These are phyloP conservation scores for Neurospora pannonica DNA, from an alignment of 495 filamentous ascomycete species.

Conservation along the genomic window DNA sequence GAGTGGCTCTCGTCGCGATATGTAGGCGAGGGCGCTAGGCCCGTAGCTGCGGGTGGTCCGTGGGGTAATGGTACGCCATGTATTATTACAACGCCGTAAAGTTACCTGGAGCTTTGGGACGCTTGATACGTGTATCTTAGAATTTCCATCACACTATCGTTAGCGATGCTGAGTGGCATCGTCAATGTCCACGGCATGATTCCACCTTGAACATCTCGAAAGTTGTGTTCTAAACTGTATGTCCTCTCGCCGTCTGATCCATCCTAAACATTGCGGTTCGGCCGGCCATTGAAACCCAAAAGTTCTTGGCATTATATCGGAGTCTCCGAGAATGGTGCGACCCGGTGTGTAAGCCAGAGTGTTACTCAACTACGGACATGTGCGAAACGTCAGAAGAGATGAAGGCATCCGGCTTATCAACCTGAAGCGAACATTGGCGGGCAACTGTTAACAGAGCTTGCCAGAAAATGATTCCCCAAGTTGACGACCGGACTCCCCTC, in stretches of 20 bases:
- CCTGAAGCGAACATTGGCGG: background rate
- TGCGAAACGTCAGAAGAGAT: background rate
- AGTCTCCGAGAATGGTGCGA: background rate
- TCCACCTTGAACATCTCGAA: background rate
- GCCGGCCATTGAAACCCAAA: background rate
- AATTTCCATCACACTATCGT: background rate
- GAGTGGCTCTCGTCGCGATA: background rate
- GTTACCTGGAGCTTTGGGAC: too few relatives aligned
- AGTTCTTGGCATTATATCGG: background rate
- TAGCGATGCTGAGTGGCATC: background rate
- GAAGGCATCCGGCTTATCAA: background rate
- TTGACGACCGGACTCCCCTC: background rate
- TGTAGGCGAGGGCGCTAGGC: background rate
- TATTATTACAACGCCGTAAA: too few relatives aligned
- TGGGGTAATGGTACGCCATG: background rate
- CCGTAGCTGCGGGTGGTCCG: background rate
- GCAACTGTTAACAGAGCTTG: background rate
- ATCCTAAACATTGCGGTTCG: background rate
- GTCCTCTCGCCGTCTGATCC: background rate
- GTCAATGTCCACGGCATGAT: background rate
- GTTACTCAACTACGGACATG: background rate
- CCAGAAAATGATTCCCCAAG: background rate
- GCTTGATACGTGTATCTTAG: background rate
- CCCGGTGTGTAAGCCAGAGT: background rate
- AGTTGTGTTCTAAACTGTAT: background rate